Evolutionary conservation across 106 monocot genomes (phyloP).

Genomic region (Allium sativum): DNA sequence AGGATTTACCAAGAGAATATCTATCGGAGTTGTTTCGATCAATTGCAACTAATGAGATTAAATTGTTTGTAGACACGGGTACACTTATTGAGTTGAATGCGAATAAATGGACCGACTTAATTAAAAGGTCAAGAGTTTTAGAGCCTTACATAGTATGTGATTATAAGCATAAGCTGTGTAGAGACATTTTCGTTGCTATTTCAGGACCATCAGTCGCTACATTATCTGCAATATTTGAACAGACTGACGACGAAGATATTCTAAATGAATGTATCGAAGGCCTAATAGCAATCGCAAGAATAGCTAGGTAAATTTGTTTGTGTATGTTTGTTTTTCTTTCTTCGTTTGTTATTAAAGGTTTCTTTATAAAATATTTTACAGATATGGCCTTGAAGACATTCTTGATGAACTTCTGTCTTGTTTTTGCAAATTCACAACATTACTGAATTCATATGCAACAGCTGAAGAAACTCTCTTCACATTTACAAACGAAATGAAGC

Average conservation of each 20-base stretch:
- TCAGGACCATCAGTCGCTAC: slow-evolving; percentile 69
- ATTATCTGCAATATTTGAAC: slow-evolving; percentile 74
- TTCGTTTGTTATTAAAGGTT: too few species aligned
- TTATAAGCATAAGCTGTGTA: slow-evolving; percentile 55
- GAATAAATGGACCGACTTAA: slow-evolving; percentile 36
- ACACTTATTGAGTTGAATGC: slow-evolving; percentile 5
- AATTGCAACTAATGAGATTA: slow-evolving; percentile 65
- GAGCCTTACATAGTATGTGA: slow-evolving; percentile 57
- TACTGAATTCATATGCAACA: slow-evolving; percentile 75
- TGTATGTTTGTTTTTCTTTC: too few species aligned
- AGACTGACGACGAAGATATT: slow-evolving; percentile 64
- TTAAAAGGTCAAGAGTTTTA: slow-evolving; percentile 26
- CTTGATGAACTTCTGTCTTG: slow-evolving; percentile 85
- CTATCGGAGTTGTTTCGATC: slow-evolving; percentile 74
- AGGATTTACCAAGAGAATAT: slow-evolving; percentile 77
- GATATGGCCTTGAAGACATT: slow-evolving; percentile 61
- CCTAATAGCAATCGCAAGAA: slow-evolving; percentile 50
- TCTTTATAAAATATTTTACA: too few species aligned
- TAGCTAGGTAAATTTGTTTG: slow-evolving; percentile 16
- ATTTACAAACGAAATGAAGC: slow-evolving; percentile 75
- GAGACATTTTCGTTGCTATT: slow-evolving; percentile 60
- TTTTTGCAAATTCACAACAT: slow-evolving; percentile 80
- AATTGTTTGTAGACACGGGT: slow-evolving; percentile 10
- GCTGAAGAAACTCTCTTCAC: slow-evolving; percentile 66
- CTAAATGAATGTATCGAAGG: slow-evolving; percentile 65